These are phyloP conservation scores for Scytalidium lignicola DNA, from an alignment of 2,329 filamentous ascomycete genomes.

Conservation along the genomic window DNA sequence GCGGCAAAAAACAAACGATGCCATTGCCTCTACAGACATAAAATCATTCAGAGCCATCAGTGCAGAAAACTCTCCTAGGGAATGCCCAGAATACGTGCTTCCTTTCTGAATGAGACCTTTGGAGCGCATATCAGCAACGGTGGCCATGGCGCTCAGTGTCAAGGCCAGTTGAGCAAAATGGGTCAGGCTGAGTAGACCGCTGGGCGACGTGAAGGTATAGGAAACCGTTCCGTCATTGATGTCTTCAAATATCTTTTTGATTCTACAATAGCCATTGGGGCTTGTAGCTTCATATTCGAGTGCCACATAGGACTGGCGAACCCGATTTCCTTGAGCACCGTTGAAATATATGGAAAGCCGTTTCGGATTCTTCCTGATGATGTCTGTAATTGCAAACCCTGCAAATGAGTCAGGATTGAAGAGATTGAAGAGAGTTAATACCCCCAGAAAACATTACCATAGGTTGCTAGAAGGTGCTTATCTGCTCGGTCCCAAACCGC, in stretches of 20 bases:
- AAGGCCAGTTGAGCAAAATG: slow-evolving; percentile 32
- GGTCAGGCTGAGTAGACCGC: slow-evolving; percentile 28
- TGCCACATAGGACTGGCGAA: slow-evolving; percentile 30
- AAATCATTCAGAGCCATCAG: slow-evolving; percentile 23
- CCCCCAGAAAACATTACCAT: slow-evolving; percentile 20
- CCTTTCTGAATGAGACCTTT: slow-evolving; percentile 21
- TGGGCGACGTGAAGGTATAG: slow-evolving; percentile 23
- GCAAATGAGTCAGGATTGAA: no score
- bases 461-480: slow-evolving; percentile 26
- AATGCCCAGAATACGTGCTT: slow-evolving; percentile 25
- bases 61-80: slow-evolving; percentile 28
- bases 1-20: slow-evolving; percentile 27
- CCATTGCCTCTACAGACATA: slow-evolving; percentile 23
- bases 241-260: slow-evolving; percentile 97
- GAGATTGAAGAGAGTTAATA: neutral
- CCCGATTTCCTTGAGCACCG: slow-evolving; percentile 25
- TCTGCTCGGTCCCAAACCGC: slow-evolving; percentile 33
- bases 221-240: slow-evolving; percentile 78
- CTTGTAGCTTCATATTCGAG: slow-evolving; percentile 50
- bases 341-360: slow-evolving; percentile 32
- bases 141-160: slow-evolving; percentile 25
- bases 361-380: slow-evolving; percentile 34
- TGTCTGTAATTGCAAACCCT: slow-evolving; percentile 28
- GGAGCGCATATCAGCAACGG: slow-evolving; percentile 22
- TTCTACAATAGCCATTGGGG: slow-evolving; percentile 41